Base-by-base conservation (phyloP, 306 rosid species). In the Citrullus colocynthis region DNA sequence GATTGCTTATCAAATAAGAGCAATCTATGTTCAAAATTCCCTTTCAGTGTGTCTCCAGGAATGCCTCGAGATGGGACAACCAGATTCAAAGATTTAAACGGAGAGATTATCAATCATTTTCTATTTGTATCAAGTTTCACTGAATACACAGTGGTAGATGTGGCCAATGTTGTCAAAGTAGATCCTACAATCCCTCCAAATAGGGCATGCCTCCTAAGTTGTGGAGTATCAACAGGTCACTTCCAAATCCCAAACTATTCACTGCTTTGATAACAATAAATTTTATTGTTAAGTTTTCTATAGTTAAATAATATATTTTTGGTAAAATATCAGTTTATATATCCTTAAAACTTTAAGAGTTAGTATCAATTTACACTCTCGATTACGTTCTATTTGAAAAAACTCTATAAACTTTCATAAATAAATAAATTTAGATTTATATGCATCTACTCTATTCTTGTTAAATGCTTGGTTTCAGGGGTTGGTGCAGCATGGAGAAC, bases 401-500 rank as follows among this genome's bases (percentile, higher is more conserved):
- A 24, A 24, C 28, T 24, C 36, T 32, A 32, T 32, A 32, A 32
- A 32, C 36, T 32, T 32, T 32, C 4, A 32, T 32, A 32, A 32
- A 32, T 32, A 3, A 32, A 32, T 32, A 0, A 32, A 32, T 32
- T 32, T 32, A 32, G 36, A 2, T 3, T 32, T 32, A 0, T 32
- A 32, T 32, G 36, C 36, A 32, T 32, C 2, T 32, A 32, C 36
- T 3, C 3, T 32, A 32, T 32, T 32, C 36, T 32, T 2, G 36
- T 32, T 32, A 3, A 32, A 32, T 32, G 36, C 4, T 32, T 3
- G 4, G 36, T 32, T 32, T 32, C 2, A 32, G 98, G 98, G 44
- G 90, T 91, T 37, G 98, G 98, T 42, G 98, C 98, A 58, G 93
- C 98, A 65, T 93, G 98, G 97, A 87, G 49, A 85, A 73, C 92